phyloP scores from a whole-genome alignment of 108 stramenopile genomes.

The Nitzschia palea region DNA sequence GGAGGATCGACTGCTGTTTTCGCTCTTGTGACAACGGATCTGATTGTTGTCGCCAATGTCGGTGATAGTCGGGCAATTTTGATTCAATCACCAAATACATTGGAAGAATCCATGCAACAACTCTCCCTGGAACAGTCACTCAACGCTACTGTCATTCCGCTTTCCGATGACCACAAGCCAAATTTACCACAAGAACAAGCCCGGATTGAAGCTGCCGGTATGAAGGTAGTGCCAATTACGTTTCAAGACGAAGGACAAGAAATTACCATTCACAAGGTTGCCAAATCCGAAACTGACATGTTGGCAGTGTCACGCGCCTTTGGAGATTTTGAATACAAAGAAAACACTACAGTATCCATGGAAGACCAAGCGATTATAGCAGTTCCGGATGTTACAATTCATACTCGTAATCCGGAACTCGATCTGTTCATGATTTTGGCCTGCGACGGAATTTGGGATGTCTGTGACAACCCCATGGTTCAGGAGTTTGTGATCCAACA shows the following conservation, averaged over 20 bases:
- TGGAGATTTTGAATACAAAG: slow-evolving; percentile 94
- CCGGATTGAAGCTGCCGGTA: slow-evolving; percentile 79
- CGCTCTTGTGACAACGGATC: slow-evolving; percentile 53
- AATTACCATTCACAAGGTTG: slow-evolving; percentile 39
- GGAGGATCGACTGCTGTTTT: slow-evolving; percentile 86
- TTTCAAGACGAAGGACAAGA: slow-evolving; percentile 46
- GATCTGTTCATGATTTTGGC: slow-evolving; percentile 85
- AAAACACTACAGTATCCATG: slow-evolving; percentile 51
- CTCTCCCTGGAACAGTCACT: background rate
- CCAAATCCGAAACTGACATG: slow-evolving; percentile 35
- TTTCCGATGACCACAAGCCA: slow-evolving; percentile 96
- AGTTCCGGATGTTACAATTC: slow-evolving; percentile 73
- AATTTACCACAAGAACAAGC: slow-evolving; percentile 65
- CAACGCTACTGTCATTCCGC: slow-evolving; percentile 2
- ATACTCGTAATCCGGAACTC: slow-evolving; percentile 40
- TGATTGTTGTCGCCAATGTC: slow-evolving; percentile 82
- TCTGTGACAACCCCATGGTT: slow-evolving; percentile 75
- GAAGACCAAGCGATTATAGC: slow-evolving; percentile 83
- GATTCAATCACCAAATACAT: slow-evolving; percentile 34
- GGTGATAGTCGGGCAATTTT: slow-evolving; percentile 91
- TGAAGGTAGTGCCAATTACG: slow-evolving; percentile 45
- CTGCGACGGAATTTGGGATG: slow-evolving; percentile 92
- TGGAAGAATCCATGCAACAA: slow-evolving; percentile 12
- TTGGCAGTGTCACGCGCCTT: slow-evolving; percentile 87
- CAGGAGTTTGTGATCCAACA: slow-evolving; percentile 62